Conservation (phyloP, 345 rosid species). For the Anacardium occidentale region DNA sequence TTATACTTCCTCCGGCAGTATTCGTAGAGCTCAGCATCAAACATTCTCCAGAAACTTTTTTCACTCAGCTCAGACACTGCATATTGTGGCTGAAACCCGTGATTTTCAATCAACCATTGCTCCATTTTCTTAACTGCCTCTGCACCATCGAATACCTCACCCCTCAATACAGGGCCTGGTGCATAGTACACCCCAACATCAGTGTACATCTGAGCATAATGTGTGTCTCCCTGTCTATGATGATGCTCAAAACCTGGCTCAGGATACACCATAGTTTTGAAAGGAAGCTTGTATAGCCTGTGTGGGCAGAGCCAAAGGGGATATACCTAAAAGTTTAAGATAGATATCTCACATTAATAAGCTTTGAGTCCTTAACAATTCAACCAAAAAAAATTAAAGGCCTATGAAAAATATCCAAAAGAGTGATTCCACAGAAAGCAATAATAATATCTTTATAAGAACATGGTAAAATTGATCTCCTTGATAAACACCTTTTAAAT, state of each 20-base stretch:
- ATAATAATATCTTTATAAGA: too few relatives aligned
- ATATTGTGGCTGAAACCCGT: slow-evolving; percentile 92
- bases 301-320: slow-evolving; percentile 99
- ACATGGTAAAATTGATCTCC: neutral
- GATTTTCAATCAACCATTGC: slow-evolving; percentile 92
- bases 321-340: slow-evolving; percentile 53
- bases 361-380: neutral
- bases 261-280: slow-evolving; percentile 87
- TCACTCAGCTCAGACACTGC: slow-evolving; percentile 90
- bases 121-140: slow-evolving; percentile 88
- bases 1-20: slow-evolving; percentile 76
- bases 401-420: neutral
- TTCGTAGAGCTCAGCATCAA: slow-evolving; percentile 81
- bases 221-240: slow-evolving; percentile 83
- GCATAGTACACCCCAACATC: slow-evolving; percentile 94
- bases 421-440: neutral
- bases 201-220: slow-evolving; percentile 92
- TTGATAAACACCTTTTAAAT: neutral
- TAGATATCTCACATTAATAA: neutral
- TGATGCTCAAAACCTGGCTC: slow-evolving; percentile 94
- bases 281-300: slow-evolving; percentile 78
- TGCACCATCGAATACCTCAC: slow-evolving; percentile 83
- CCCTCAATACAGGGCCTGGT: slow-evolving; percentile 93
- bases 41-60: slow-evolving; percentile 98
- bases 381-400: neutral